phyloP scores from a whole-genome alignment of 352 stramenopile species.

The Phytopythium mirpurense region DNA sequence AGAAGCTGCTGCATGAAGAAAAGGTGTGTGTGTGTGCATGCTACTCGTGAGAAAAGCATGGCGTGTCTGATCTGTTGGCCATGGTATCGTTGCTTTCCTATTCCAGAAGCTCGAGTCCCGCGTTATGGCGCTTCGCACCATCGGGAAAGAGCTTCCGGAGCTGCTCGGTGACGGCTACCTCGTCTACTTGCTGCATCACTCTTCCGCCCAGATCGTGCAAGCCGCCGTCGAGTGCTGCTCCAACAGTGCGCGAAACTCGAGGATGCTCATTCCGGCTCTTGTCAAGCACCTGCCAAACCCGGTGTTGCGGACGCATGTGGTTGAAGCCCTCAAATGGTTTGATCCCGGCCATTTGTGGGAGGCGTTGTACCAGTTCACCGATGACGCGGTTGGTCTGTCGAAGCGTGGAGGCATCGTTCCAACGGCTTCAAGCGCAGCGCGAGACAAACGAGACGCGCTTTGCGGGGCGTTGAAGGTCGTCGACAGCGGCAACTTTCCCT shows the following conservation, averaged over 20 bases:
- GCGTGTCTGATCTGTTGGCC: slow-evolving; percentile 12
- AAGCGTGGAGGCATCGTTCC: neutral
- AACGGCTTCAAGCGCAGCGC: neutral
- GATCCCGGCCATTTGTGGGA: slow-evolving; percentile 58
- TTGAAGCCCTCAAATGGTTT: slow-evolving; percentile 67
- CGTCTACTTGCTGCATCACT: slow-evolving; percentile 79
- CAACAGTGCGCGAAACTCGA: slow-evolving; percentile 64
- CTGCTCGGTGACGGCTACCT: slow-evolving; percentile 78
- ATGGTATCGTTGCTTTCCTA: no score
- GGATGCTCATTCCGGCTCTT: slow-evolving; percentile 80
- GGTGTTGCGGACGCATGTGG: slow-evolving; percentile 54
- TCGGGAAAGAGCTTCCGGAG: slow-evolving; percentile 77
- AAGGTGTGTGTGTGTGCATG: no score
- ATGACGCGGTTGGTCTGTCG: slow-evolving; percentile 20
- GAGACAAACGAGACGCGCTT: slow-evolving; percentile 48
- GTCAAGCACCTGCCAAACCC: slow-evolving; percentile 77
- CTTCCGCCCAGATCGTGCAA: slow-evolving; percentile 63
- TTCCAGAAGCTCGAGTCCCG: slow-evolving; percentile 42
- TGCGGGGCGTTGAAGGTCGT: slow-evolving; percentile 63
- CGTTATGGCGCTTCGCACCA: slow-evolving; percentile 77
- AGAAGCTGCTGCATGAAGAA: slow-evolving; percentile 77
- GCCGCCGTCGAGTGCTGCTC: slow-evolving; percentile 78
- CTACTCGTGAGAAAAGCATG: no score
- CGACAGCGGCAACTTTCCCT: slow-evolving; percentile 42
- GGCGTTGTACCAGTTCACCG: slow-evolving; percentile 62